These are phyloP conservation scores for Erythrophleum ivorense DNA, from an alignment of 331 rosid genomes.

Conservation along the genomic window DNA sequence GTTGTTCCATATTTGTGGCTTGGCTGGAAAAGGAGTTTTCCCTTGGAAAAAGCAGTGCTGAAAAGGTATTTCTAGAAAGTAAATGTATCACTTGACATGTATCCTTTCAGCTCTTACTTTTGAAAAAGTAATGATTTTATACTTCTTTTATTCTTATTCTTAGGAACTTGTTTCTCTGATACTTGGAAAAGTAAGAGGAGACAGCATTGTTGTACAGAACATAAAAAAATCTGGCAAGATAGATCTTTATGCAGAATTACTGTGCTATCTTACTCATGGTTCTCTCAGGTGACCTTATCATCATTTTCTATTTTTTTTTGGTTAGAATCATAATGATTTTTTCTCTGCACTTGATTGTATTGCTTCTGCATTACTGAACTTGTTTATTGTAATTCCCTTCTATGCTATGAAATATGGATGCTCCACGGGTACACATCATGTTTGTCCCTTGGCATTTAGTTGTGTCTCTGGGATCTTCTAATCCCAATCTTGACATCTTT, in stretches of 20 bases:
- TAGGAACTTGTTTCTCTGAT: conserved; percentile 69
- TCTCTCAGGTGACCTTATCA: conserved; percentile 64
- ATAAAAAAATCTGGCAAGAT: conserved; percentile 90
- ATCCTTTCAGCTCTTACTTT: conserved; percentile 23
- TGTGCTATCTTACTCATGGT: conserved; percentile 79
- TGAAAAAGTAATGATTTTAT: conserved; percentile 34
- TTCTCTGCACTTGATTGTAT: conserved; percentile 18
- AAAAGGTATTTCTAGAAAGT: conserved; percentile 57
- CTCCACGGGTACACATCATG: conserved; percentile 10
- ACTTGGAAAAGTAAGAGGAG: conserved; percentile 67
- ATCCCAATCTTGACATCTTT: conserved; percentile 17
- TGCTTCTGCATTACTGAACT: conserved; percentile 25
- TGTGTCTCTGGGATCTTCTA: conserved; percentile 28
- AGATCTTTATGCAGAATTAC: conserved; percentile 83
- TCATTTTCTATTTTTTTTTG: conserved; percentile 22
- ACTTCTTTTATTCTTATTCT: conserved; percentile 23
- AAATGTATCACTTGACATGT: conserved; percentile 19
- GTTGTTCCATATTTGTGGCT: conserved; percentile 60
- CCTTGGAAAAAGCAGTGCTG: conserved; percentile 51
- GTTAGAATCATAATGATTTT: conserved; percentile 1
- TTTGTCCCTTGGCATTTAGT: conserved; percentile 22
- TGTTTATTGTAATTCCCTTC: conserved; percentile 25
- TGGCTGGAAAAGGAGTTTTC: conserved; percentile 84
- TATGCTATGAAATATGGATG: conserved; percentile 23
- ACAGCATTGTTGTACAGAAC: conserved; percentile 59